Percentiles rank a stretch among this genome's conserved stretches.
Conservation (phyloP, 148 eudicot species). For the Bassia scoparia region DNA sequence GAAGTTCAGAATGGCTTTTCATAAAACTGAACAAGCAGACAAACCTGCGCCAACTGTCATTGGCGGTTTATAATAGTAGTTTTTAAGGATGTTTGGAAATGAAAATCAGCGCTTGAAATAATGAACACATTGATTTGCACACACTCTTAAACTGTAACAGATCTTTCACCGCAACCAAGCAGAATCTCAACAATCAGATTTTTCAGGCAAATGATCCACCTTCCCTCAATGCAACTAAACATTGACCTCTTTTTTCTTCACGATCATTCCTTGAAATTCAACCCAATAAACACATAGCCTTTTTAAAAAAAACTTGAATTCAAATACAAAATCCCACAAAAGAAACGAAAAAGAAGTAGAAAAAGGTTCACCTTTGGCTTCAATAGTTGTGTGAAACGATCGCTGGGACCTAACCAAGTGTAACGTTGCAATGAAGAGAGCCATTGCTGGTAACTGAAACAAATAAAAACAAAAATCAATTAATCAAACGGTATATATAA, state of each 20-base stretch:
- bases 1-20: slow-evolving; percentile 19
- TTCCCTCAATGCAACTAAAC: neutral
- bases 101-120: slow-evolving; percentile 18
- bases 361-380: slow-evolving; percentile 4
- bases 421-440: slow-evolving; percentile 17
- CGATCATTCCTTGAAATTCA: slow-evolving; percentile 1
- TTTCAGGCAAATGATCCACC: slow-evolving; percentile 11
- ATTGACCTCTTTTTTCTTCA: slow-evolving; percentile 5
- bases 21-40: slow-evolving; percentile 25
- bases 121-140: slow-evolving; percentile 33
- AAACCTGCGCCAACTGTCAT: slow-evolving; percentile 6
- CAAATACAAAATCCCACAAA: neutral
- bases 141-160: slow-evolving; percentile 23
- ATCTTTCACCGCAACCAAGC: slow-evolving; percentile 27
- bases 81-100: slow-evolving; percentile 24
- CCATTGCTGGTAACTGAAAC: slow-evolving; percentile 10
- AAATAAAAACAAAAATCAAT: no score
- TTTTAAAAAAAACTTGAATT: neutral
- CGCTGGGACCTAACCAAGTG: neutral
- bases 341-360: neutral
- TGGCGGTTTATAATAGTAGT: slow-evolving; percentile 3
- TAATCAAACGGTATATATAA: no score
- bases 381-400: neutral
- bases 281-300: neutral
- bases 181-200: slow-evolving; percentile 24